Conservation (phyloP, 2,329 filamentous ascomycete genomes). For the Aspergillus transmontanensis region DNA sequence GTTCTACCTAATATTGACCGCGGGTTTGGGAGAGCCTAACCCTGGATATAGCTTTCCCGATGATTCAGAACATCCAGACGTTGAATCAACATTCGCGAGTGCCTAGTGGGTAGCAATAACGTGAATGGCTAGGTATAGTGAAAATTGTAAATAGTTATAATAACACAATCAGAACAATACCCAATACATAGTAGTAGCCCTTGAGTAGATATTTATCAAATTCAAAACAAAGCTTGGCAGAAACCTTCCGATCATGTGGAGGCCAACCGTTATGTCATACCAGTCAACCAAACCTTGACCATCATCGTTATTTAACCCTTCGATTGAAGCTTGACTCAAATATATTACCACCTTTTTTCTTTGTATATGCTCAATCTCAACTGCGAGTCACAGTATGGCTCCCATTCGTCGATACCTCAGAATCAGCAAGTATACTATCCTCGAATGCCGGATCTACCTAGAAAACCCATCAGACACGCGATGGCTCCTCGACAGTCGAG, state of each 20-base stretch:
- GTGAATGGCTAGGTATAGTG: not conserved
- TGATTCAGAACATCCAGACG: too few relatives aligned
- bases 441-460: slow-evolving; percentile 96
- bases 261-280: not conserved
- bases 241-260: not conserved
- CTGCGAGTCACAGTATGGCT: slow-evolving; percentile 62
- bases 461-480: slow-evolving; percentile 83
- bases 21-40: too few relatives aligned
- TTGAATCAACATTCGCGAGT: too few relatives aligned
- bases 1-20: too few relatives aligned
- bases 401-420: slow-evolving; percentile 86
- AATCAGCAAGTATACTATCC: slow-evolving; percentile 88
- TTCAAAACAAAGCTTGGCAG: not conserved
- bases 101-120: not conserved
- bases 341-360: not conserved
- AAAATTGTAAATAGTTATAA: not conserved
- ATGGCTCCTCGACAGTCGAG: slow-evolving; percentile 78
- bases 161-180: not conserved
- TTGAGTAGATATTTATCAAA: not conserved
- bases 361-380: not conserved
- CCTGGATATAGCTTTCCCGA: too few relatives aligned
- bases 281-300: not conserved
- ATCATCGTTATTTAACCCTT: not conserved
- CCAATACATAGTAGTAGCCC: too few relatives aligned
- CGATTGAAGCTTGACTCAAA: not conserved